phyloP scores from a whole-genome alignment of 2,329 filamentous ascomycete species.

The Monosporascus sp. region DNA sequence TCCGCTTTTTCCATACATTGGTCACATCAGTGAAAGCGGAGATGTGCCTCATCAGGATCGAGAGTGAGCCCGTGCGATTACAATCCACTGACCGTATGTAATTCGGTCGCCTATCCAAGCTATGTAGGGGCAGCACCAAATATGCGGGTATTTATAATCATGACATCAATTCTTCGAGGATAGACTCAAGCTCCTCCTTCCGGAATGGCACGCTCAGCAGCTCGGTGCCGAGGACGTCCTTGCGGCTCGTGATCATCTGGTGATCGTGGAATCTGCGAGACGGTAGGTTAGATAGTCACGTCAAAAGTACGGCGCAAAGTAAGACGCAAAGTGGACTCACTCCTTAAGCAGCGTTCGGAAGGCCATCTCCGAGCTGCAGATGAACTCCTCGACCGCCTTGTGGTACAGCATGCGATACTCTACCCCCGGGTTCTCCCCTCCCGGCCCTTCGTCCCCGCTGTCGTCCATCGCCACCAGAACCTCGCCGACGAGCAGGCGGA shows the following conservation, averaged over 20 bases:
- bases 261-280: slow-evolving; percentile 78
- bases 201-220: slow-evolving; percentile 79
- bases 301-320: too few species aligned
- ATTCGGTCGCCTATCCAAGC: too few species aligned
- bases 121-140: too few species aligned
- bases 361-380: slow-evolving; percentile 93
- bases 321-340: slow-evolving; percentile 38
- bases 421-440: slow-evolving; percentile 61
- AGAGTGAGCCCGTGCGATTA: too few species aligned
- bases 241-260: slow-evolving; percentile 88
- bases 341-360: slow-evolving; percentile 93
- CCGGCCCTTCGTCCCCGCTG: slow-evolving; percentile 42
- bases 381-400: slow-evolving; percentile 93
- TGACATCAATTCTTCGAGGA: slow-evolving; percentile 68
- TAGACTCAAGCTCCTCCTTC: slow-evolving; percentile 81
- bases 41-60: too few species aligned
- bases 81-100: too few species aligned
- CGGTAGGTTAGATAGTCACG: slow-evolving; percentile 13
- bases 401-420: slow-evolving; percentile 92
- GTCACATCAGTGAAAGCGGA: too few species aligned
- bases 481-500: slow-evolving; percentile 78
- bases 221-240: slow-evolving; percentile 81
- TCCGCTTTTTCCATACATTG: too few species aligned
- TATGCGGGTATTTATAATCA: slow-evolving; percentile 13
- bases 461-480: slow-evolving; percentile 68